Evolutionary conservation across 805 yeast species (phyloP).

Genomic region (Pichia occidentalis): DNA sequence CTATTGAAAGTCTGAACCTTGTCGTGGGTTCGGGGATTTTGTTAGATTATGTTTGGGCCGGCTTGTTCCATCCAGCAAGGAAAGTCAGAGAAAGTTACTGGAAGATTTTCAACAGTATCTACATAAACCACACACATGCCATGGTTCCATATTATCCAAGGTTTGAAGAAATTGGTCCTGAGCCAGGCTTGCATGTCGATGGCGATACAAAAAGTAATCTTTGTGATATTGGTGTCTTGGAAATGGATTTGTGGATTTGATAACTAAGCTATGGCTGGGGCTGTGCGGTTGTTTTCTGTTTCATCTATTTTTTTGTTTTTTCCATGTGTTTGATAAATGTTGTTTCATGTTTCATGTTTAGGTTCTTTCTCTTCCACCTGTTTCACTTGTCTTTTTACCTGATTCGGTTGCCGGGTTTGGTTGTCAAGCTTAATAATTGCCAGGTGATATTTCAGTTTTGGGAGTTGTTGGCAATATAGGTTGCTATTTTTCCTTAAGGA

Average conservation of each 20-base stretch:
- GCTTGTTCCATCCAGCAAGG: constrained; percentile 88
- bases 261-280: neutral
- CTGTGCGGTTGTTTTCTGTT: neutral
- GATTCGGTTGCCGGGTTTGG: too few relatives aligned
- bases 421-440: too few relatives aligned
- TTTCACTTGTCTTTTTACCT: too few relatives aligned
- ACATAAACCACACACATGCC: constrained; percentile 65
- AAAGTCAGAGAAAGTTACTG: constrained; percentile 82
- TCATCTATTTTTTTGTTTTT: too few relatives aligned
- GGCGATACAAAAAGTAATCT: too few relatives aligned
- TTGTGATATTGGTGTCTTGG: constrained; percentile 26
- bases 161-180: constrained; percentile 30
- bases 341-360: constrained; percentile 10
- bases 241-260: constrained; percentile 28
- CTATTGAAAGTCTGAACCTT: constrained; percentile 63
- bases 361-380: too few relatives aligned
- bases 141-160: constrained; percentile 79
- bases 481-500: too few relatives aligned
- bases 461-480: too few relatives aligned
- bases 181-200: constrained; percentile 9
- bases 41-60: constrained; percentile 75
- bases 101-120: constrained; percentile 72
- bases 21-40: constrained; percentile 73
- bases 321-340: too few relatives aligned
- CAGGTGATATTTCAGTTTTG: too few relatives aligned